A percentile compares a stretch with the other conserved stretches of the same genome.
phyloP scores from a whole-genome alignment of 306 rosid genomes.

The Echinosophora koreensis region DNA sequence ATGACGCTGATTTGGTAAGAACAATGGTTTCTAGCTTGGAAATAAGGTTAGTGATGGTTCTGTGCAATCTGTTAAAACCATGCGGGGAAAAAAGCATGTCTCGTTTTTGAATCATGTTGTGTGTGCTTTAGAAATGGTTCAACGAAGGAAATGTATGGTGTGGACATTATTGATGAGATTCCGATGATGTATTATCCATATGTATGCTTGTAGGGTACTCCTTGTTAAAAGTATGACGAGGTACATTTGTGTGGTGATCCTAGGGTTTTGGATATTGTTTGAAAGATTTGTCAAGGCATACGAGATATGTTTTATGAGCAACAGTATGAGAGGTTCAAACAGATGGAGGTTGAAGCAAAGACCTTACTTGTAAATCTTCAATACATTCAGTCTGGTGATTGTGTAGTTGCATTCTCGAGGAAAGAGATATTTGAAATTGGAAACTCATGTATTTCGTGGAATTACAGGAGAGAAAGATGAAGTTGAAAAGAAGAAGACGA shows the following conservation, averaged over 20 bases:
- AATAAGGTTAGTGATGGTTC: constrained; percentile 55
- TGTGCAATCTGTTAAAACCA: constrained; percentile 80
- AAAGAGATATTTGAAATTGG: constrained; percentile 97
- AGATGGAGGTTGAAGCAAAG: constrained; percentile 90
- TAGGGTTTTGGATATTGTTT: constrained; percentile 79
- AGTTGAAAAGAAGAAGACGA: too few species aligned
- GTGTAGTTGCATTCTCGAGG: constrained; percentile 96
- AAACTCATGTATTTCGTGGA: too few species aligned
- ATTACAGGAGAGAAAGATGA: too few species aligned
- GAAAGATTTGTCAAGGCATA: constrained; percentile 71
- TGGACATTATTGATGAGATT: constrained; percentile 89
- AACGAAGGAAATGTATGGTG: constrained; percentile 77
- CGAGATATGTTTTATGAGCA: constrained; percentile 84
- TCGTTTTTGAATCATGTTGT: constrained; percentile 83
- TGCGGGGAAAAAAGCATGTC: constrained; percentile 84
- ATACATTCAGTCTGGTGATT: constrained; percentile 87
- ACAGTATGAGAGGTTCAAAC: constrained; percentile 91
- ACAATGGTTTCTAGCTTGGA: constrained; percentile 43
- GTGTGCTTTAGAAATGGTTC: constrained; percentile 96
- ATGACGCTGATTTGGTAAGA: constrained; percentile 63
- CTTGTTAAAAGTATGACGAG: constrained; percentile 92
- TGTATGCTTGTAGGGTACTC: constrained; percentile 84
- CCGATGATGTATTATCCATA: constrained; percentile 80
- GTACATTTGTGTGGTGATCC: constrained; percentile 88
- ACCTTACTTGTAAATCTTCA: constrained; percentile 79